Evolutionary conservation across 1,284 basidiomycete species (phyloP).

Genomic region (Porodaedalea pini): DNA sequence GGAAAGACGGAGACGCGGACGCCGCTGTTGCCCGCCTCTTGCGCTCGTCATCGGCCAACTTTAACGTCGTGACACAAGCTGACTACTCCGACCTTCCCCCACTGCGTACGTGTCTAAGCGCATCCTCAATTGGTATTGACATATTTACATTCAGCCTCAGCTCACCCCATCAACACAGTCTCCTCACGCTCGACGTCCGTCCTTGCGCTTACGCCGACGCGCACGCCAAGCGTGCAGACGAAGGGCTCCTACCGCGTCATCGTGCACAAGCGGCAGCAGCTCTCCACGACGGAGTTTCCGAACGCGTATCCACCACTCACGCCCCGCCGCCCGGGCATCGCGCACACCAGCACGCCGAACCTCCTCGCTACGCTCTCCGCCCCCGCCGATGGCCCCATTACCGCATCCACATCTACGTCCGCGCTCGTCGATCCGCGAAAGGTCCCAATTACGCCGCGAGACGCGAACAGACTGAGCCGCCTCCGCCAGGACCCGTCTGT

Average conservation of each 20-base stretch:
- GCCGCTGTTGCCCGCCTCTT: conserved; percentile 55
- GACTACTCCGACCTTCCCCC: conserved; percentile 59
- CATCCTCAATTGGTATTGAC: not conserved
- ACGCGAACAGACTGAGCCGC: conserved; percentile 49
- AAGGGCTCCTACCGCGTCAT: conserved; percentile 67
- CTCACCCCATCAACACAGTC: conserved; percentile 62
- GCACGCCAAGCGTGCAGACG: conserved; percentile 43
- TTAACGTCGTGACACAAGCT: conserved; percentile 49
- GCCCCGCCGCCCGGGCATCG: conserved; percentile 25
- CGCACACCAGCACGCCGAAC: conserved; percentile 20
- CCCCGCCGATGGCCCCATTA: conserved; percentile 14
- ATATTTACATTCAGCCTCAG: conserved; percentile 33
- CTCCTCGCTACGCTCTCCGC: conserved; percentile 23
- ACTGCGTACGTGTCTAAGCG: conserved; percentile 50
- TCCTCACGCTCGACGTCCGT: conserved; percentile 35
- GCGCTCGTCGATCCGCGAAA: conserved; percentile 32
- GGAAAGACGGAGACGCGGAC: conserved; percentile 48
- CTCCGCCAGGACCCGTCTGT: conserved; percentile 74
- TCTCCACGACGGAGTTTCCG: conserved; percentile 61
- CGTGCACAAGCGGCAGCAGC: conserved; percentile 57
- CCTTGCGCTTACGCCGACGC: conserved; percentile 31
- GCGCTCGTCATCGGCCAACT: conserved; percentile 67
- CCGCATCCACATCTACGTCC: conserved; percentile 28
- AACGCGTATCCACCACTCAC: conserved; percentile 44
- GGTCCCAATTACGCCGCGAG: conserved; percentile 43